phyloP scores from a whole-genome alignment of 2,329 filamentous ascomycete genomes.

The Cytospora paraplurivora region DNA sequence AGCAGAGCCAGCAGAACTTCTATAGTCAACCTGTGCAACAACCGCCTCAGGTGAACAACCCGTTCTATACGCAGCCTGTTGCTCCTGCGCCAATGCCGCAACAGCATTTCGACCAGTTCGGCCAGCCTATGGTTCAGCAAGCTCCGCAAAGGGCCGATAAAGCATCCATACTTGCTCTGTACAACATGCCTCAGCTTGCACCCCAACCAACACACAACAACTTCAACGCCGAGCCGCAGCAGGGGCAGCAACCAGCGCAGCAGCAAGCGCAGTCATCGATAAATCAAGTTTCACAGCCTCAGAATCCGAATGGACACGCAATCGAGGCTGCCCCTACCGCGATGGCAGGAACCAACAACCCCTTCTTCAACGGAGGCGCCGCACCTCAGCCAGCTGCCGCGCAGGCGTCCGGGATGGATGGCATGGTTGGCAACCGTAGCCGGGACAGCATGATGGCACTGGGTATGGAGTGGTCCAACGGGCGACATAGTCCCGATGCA shows the following conservation, averaged over 20 bases:
- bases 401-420: conserved; percentile 27
- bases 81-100: conserved; percentile 30
- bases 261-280: conserved; percentile 32
- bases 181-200: conserved; percentile 61
- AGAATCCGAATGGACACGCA: conserved; percentile 39
- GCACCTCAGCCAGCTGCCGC: conserved; percentile 34
- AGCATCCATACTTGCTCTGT: conserved; percentile 74
- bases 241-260: conserved; percentile 34
- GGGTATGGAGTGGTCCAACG: conserved; percentile 67
- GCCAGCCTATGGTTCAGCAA: conserved; percentile 40
- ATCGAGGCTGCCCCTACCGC: conserved; percentile 31
- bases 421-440: conserved; percentile 52
- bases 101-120: conserved; percentile 30
- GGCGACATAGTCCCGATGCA: conserved; percentile 76
- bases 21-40: conserved; percentile 37
- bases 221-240: conserved; percentile 30
- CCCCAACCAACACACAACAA: conserved; percentile 39
- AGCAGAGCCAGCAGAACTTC: conserved; percentile 50
- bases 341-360: conserved; percentile 53
- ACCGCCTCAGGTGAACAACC: conserved; percentile 31
- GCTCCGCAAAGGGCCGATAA: conserved; percentile 63
- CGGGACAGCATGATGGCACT: conserved; percentile 73
- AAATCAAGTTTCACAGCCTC: conserved; percentile 27
- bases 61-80: conserved; percentile 30
- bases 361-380: conserved; percentile 50